These are phyloP conservation scores for Colletotrichum sansevieriae DNA, from an alignment of 2,329 filamentous ascomycete genomes.

Conservation along the genomic window DNA sequence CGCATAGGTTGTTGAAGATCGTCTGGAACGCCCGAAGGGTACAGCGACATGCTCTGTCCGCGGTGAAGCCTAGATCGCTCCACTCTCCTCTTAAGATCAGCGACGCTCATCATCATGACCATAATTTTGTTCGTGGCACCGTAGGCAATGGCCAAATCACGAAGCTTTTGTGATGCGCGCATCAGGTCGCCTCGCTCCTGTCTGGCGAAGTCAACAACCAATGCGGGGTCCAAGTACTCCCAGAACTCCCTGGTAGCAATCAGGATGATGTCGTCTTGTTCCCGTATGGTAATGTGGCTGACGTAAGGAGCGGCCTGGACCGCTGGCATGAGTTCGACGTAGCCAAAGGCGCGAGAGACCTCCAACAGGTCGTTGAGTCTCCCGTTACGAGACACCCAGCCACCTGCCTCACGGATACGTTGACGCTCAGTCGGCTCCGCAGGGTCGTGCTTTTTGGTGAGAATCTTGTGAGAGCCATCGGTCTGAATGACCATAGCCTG, in stretches of 20 bases:
- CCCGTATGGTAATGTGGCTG: conserved; percentile 80
- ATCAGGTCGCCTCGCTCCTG: conserved; percentile 91
- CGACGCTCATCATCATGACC: conserved; percentile 98
- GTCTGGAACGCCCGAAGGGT: conserved; percentile 79
- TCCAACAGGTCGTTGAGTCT: conserved; percentile 92
- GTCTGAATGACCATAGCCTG: conserved; percentile 96
- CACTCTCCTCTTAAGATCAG: conserved; percentile 85
- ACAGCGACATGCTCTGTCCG: conserved; percentile 87
- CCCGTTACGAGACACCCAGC: conserved; percentile 94
- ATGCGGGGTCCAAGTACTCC: conserved; percentile 91
- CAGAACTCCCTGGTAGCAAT: conserved; percentile 93
- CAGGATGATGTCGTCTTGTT: conserved; percentile 93
- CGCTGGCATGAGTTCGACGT: conserved; percentile 90
- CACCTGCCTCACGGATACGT: conserved; percentile 92
- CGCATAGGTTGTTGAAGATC: conserved; percentile 75
- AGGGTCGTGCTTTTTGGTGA: conserved; percentile 94
- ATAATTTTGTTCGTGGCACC: conserved; percentile 95
- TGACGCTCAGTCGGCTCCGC: conserved; percentile 86
- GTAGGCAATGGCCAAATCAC: conserved; percentile 95
- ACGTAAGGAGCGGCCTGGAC: conserved; percentile 93
- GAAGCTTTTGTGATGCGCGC: conserved; percentile 92
- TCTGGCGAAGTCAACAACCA: conserved; percentile 91
- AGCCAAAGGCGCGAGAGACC: conserved; percentile 95
- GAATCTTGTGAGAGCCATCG: conserved; percentile 83
- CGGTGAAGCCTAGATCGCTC: conserved; percentile 80